Base-by-base conservation (phyloP, 140 eudicot genomes). In the Ambrosia hybrid region DNA sequence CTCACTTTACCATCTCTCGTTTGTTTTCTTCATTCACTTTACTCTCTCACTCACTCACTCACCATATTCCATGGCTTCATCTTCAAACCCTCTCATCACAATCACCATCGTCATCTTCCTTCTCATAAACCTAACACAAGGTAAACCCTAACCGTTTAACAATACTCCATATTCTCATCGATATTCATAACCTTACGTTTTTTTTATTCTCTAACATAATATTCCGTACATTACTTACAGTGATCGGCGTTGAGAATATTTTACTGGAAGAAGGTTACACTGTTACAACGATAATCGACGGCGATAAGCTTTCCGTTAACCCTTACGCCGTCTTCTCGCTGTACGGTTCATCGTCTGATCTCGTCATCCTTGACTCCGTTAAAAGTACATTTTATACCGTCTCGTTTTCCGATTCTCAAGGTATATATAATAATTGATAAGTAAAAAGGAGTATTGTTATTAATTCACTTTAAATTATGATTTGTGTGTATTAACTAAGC, bases 251-350 rank as follows among this genome's bases (percentile, higher is more conserved):
- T 5, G 70, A 74, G 67, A 48, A n/a, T 43, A 41, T 75, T 26
- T 58, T 91, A 3, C 78, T 56, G 11, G 96, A 92, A 56, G 95
- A 90, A 45, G 97, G 95, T 69, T 87, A 90, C 87, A 78, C 90
- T 51, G 95, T 85, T 43, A 76, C 76, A 38, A 90, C 90, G 37
- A 62, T 90, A 6, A 12, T 92, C 65, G 89, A 87, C 73, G 98
- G 98, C 60, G 78, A 92, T 67, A 89, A 89, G 74, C 58, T 76
- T 33, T 34, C 57, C 9, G 65, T 92, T 8, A 85, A 85, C 78
- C 98, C 98, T 69, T 17, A 83, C 67, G 77, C 88, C 8, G 77
- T 89, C 41, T 51, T 72, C 43, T 77, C 89, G 37, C 38, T 34
- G 16, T 79, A 73, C 3, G 80, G 79, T 38, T 78, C 82, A 14